Percentiles rank a stretch among this genome's conserved stretches.
These are phyloP conservation scores for Raddia distichophylla DNA, from an alignment of 176 grass and related monocot species.

Conservation along the genomic window DNA sequence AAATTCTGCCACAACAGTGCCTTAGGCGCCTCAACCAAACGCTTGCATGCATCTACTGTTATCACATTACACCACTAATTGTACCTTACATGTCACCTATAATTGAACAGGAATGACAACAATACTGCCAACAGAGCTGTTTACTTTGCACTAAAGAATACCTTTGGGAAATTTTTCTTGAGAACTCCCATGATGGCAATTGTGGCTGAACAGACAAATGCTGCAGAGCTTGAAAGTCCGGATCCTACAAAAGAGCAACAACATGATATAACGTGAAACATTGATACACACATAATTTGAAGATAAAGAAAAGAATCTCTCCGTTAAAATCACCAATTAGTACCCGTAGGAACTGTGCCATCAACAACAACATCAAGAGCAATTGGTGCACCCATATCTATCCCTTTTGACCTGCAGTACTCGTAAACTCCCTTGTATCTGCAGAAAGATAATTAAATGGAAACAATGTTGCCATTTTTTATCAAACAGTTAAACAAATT, in stretches of 20 bases:
- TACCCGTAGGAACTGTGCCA: conserved; percentile 93
- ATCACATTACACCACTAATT: conserved; percentile 9
- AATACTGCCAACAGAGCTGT: conserved; percentile 4
- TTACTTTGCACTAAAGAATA: conserved; percentile 35
- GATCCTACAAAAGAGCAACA: conserved; percentile 60
- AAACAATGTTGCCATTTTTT: background rate
- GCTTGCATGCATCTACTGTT: background rate
- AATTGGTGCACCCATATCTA: conserved; percentile 64
- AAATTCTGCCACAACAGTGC: background rate
- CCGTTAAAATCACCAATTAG: background rate
- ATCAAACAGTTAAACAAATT: background rate
- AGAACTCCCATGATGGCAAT: conserved; percentile 93
- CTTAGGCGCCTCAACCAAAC: background rate
- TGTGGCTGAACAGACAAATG: conserved; percentile 98
- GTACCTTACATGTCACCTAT: background rate
- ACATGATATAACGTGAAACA: background rate
- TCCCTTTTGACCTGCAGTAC: conserved; percentile 72
- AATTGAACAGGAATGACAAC: background rate
- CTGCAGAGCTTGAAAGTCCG: conserved; percentile 92
- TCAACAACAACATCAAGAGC: conserved; percentile 84
- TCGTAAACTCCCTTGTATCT: conserved; percentile 94
- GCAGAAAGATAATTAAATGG: conserved; percentile 25
- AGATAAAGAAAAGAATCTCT: conserved; percentile 11
- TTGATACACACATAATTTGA: background rate
- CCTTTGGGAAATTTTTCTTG: conserved; percentile 80